Conservation (phyloP, 1,284 basidiomycete species). For the Cerioporus squamosus region DNA sequence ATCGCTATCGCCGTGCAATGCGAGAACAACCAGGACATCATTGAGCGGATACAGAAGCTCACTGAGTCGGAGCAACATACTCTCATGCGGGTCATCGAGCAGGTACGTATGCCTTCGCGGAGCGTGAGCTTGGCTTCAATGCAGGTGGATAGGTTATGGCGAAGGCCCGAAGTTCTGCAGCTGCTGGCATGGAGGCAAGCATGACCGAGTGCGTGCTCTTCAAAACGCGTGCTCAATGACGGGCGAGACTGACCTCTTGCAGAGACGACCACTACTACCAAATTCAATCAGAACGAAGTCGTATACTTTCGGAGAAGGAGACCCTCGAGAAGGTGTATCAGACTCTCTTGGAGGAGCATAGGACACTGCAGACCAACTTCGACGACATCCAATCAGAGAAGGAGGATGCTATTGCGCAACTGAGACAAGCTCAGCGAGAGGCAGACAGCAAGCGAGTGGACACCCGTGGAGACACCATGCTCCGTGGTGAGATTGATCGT, state of each 20-base stretch:
- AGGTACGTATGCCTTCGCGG: conserved; percentile 46
- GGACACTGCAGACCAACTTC: conserved; percentile 67
- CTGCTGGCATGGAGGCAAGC: conserved; percentile 51
- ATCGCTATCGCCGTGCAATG: conserved; percentile 94
- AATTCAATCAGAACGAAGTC: conserved; percentile 79
- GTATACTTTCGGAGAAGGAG: conserved; percentile 78
- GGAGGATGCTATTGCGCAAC: conserved; percentile 65
- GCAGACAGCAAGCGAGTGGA: conserved; percentile 57
- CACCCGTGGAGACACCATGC: conserved; percentile 70
- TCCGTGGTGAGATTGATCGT: conserved; percentile 81
- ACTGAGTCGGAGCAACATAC: conserved; percentile 81
- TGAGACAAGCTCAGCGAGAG: conserved; percentile 62
- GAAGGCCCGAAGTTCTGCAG: conserved; percentile 56
- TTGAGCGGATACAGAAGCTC: conserved; percentile 82
- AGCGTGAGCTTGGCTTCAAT: background rate
- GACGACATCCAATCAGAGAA: conserved; percentile 76
- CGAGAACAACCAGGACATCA: conserved; percentile 82
- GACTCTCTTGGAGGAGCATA: conserved; percentile 77
- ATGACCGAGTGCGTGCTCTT: conserved; percentile 73
- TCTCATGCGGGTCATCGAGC: conserved; percentile 87
- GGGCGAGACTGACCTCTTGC: conserved; percentile 1
- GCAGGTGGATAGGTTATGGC: conserved; percentile 66
- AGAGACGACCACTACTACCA: conserved; percentile 88
- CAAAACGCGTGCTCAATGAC: background rate
- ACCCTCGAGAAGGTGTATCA: conserved; percentile 81